Evolutionary conservation across 2,329 filamentous ascomycete genomes (phyloP).

Genomic region (Stromatinia cepivora): DNA sequence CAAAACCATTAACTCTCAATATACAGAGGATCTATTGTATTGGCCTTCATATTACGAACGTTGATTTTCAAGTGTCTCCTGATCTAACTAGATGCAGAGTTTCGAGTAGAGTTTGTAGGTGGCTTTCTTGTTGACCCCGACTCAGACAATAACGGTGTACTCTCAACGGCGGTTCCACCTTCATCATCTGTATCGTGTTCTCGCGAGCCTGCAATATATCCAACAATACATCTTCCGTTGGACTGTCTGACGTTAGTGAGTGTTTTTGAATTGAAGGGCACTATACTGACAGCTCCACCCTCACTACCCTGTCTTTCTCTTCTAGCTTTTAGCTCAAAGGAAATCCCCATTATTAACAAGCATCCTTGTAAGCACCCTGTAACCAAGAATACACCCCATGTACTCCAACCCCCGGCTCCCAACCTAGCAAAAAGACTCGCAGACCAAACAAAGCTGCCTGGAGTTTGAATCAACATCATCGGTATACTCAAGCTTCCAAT

Average conservation of each 20-base stretch:
- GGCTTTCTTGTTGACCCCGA: constrained; percentile 14
- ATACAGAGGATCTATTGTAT: constrained; percentile 1
- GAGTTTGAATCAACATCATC: constrained; percentile 98
- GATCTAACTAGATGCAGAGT: constrained; percentile 15
- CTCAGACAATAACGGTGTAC: constrained; percentile 21
- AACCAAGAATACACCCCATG: constrained; percentile 88
- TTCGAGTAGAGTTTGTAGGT: neutral
- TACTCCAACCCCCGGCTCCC: constrained; percentile 85
- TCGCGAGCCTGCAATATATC: constrained; percentile 25
- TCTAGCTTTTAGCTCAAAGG: constrained; percentile 59
- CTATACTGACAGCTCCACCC: constrained; percentile 25
- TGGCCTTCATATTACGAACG: neutral
- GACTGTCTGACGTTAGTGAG: constrained; percentile 23
- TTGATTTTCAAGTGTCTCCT: too few relatives aligned
- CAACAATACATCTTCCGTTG: constrained; percentile 25
- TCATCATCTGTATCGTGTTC: constrained; percentile 29
- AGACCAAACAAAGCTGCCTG: constrained; percentile 87
- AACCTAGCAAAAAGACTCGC: constrained; percentile 78
- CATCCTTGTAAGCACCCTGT: constrained; percentile 83
- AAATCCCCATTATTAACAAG: constrained; percentile 76
- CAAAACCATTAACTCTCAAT: neutral
- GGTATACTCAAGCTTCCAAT: constrained; percentile 90
- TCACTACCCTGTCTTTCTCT: constrained; percentile 27
- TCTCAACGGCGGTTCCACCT: constrained; percentile 26
- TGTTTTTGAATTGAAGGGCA: neutral